phyloP scores from a whole-genome alignment of 2,329 filamentous ascomycete species.

The Cladosporium sp. region DNA sequence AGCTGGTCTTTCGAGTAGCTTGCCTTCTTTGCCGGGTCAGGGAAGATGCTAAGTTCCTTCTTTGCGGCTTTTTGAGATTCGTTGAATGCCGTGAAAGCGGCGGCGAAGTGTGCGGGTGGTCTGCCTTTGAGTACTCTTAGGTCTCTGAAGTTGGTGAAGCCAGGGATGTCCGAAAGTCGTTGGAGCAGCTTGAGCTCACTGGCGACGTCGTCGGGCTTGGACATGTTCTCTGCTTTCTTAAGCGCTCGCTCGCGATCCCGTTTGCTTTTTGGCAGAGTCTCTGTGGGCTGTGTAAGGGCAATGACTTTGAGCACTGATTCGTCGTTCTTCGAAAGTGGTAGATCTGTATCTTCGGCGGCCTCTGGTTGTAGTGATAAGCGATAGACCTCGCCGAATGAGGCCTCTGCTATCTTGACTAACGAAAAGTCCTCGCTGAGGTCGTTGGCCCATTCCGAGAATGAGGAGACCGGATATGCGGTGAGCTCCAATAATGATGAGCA shows the following conservation, averaged over 20 bases:
- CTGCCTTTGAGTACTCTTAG: constrained; percentile 60
- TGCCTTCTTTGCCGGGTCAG: constrained; percentile 57
- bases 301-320: constrained; percentile 54
- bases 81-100: constrained; percentile 51
- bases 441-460: constrained; percentile 47
- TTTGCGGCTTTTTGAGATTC: constrained; percentile 43
- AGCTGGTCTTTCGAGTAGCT: constrained; percentile 59
- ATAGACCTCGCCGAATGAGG: constrained; percentile 68
- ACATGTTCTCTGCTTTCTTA: constrained; percentile 47
- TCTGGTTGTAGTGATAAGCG: constrained; percentile 50
- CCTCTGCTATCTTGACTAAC: constrained; percentile 65
- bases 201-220: constrained; percentile 46
- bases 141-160: constrained; percentile 64
- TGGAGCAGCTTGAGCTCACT: constrained; percentile 57
- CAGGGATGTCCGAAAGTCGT: constrained; percentile 60
- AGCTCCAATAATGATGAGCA: constrained; percentile 33
- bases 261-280: constrained; percentile 49
- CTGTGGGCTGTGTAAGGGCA: constrained; percentile 40
- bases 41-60: constrained; percentile 52
- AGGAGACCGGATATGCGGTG: constrained; percentile 37
- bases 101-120: constrained; percentile 53
- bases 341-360: constrained; percentile 27
- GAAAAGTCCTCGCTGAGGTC: constrained; percentile 48
- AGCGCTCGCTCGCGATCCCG: constrained; percentile 52
- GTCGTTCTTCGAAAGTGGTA: constrained; percentile 33